Evolutionary conservation across 176 grass and related monocot species (phyloP).

Genomic region (Elaeis guineensis): DNA sequence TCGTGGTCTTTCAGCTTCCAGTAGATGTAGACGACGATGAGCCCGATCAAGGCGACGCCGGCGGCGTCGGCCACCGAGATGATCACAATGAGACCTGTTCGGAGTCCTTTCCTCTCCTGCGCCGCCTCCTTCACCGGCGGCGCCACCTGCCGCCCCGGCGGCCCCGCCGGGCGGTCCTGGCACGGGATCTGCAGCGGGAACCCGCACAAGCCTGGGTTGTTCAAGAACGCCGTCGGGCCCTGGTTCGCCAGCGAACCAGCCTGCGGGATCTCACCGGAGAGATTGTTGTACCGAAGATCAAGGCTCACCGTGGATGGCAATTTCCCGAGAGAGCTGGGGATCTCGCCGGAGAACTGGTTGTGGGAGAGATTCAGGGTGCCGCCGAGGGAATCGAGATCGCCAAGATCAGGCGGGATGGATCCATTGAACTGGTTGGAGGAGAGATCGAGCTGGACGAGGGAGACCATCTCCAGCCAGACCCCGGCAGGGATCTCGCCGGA

Average conservation of each 20-base stretch:
- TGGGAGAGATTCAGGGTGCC: constrained; percentile 63
- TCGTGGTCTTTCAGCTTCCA: constrained; percentile 62
- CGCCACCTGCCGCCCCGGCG: neutral
- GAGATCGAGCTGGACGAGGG: constrained; percentile 64
- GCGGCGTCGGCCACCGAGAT: constrained; percentile 58
- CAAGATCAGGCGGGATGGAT: constrained; percentile 45
- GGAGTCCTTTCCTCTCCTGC: constrained; percentile 21
- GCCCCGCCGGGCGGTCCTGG: constrained; percentile 27
- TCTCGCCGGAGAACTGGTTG: constrained; percentile 50
- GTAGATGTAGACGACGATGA: constrained; percentile 62
- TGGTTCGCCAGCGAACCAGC: constrained; percentile 64
- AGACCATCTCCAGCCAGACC: constrained; percentile 41
- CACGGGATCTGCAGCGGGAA: constrained; percentile 85
- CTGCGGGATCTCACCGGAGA: constrained; percentile 83
- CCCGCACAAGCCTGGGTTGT: constrained; percentile 62
- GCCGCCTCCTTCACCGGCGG: neutral
- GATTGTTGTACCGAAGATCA: constrained; percentile 78
- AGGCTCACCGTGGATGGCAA: constrained; percentile 66
- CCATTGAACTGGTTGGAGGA: constrained; percentile 55
- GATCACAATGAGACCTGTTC: constrained; percentile 45
- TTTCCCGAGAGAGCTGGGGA: constrained; percentile 42
- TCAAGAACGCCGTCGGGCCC: constrained; percentile 67
- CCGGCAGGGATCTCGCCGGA: constrained; percentile 30
- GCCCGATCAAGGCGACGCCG: constrained; percentile 55
- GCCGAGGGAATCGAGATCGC: constrained; percentile 42